Percentiles rank a stretch among this genome's conserved stretches.
phyloP scores from a whole-genome alignment of 1,284 basidiomycete species.

The Heterobasidion parviporum region DNA sequence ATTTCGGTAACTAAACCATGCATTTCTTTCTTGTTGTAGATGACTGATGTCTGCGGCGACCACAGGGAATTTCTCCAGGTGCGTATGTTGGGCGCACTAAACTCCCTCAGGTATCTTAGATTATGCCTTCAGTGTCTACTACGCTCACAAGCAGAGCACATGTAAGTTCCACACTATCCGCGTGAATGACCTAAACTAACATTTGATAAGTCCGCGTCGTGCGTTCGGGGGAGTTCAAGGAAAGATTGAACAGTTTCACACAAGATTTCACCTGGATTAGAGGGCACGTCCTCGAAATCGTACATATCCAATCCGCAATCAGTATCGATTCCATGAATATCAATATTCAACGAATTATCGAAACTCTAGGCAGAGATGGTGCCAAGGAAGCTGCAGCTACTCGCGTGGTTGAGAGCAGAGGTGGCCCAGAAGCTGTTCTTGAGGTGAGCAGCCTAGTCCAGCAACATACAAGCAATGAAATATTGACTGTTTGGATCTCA shows the following conservation, averaged over 20 bases:
- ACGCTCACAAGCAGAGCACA: constrained; percentile 13
- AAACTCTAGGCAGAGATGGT: constrained; percentile 6
- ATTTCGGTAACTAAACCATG: not conserved
- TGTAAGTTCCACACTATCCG: constrained; percentile 9
- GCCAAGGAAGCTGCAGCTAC: constrained; percentile 13
- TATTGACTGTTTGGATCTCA: not conserved
- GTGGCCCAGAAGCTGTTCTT: constrained; percentile 15
- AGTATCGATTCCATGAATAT: constrained; percentile 11
- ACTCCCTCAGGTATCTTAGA: not conserved
- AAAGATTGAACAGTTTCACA: constrained; percentile 13
- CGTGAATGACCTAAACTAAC: not conserved
- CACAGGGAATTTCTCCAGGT: not conserved
- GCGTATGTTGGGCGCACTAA: not conserved
- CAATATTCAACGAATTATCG: not conserved
- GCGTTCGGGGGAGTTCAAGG: constrained; percentile 17
- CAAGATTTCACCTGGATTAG: constrained; percentile 14
- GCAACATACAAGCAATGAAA: not conserved
- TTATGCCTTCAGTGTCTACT: constrained; percentile 2
- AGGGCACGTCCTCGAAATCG: constrained; percentile 12
- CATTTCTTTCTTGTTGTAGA: not conserved
- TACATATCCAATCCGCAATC: constrained; percentile 14
- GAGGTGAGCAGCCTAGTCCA: constrained; percentile 7
- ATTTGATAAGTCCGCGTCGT: constrained; percentile 12
- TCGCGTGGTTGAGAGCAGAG: constrained; percentile 10
- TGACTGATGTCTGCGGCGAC: not conserved